Conservation (phyloP, 306 rosid genomes). For the Styphnolobium japonicum region DNA sequence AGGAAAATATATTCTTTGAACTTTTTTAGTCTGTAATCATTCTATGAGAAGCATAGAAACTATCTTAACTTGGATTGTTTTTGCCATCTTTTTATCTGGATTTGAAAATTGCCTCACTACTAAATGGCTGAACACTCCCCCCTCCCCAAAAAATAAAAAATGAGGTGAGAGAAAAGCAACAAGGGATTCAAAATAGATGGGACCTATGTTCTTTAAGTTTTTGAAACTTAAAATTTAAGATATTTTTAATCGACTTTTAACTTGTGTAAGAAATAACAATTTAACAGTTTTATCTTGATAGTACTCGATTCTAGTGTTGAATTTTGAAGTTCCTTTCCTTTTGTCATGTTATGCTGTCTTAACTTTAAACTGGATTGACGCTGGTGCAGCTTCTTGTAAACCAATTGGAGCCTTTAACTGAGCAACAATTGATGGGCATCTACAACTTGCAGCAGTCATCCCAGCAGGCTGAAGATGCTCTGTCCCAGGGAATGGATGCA, state of each 20-base stretch:
- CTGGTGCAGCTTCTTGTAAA: conserved; percentile 54
- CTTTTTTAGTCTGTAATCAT: too few species aligned
- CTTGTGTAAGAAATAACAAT: neutral
- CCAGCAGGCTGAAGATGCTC: conserved; percentile 78
- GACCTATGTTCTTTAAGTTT: too few species aligned
- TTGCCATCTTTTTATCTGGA: too few species aligned
- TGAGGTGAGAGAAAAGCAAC: too few species aligned
- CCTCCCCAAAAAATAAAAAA: too few species aligned
- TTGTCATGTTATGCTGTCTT: neutral
- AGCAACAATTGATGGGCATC: conserved; percentile 62
- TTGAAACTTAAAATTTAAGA: neutral
- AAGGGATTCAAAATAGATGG: too few species aligned
- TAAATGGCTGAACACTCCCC: too few species aligned
- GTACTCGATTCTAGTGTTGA: neutral
- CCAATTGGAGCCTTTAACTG: conserved; percentile 72
- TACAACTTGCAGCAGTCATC: conserved; percentile 69
- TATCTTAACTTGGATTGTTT: too few species aligned
- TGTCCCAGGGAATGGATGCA: conserved; percentile 80
- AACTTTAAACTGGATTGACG: neutral
- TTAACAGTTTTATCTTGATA: neutral
- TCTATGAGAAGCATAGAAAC: too few species aligned
- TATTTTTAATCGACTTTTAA: neutral
- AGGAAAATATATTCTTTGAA: too few species aligned
- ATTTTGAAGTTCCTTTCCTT: neutral
- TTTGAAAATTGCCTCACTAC: too few species aligned